Base-by-base conservation (phyloP, 108 stramenopile genomes). In the Cyclostephanos invisitatus region DNA sequence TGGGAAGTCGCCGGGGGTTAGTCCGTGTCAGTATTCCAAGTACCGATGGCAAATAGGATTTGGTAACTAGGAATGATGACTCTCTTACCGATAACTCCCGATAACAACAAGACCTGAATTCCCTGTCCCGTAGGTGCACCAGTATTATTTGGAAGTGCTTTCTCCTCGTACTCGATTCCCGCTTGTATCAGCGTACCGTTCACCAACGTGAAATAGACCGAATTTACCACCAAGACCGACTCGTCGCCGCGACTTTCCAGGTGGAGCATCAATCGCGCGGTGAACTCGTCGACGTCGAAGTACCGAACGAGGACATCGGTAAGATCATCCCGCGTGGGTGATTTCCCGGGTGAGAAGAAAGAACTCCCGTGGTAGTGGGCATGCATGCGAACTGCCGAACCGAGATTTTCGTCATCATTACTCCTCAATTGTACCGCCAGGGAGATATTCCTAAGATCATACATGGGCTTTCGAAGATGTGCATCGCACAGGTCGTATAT, bases 241-340 rank as follows among this genome's bases (percentile, higher is more conserved):
- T 24, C 12, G 50, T 25, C 38, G 0, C 55, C 40, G 7, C 36
- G 28, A 12, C 2, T 22, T 21, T 20, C 29, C 22, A 63, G n/a
- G 35, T 67, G 72, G 5, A 49, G 56, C 14, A 46, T 64, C 32
- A 80, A 61, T 14, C 72, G 50, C 20, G 40, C 32, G 10, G 28
- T 68, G 35, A 73, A 80, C 22, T 68, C 67, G 0, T 69, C 67
- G 14, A 80, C 64, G 15, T 67, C 59, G 54, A 80, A 80, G 55
- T 69, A 62, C 25, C 20, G 46, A 22, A 80, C 40, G 10, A 80
- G 62, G 15, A 73, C 37, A 51, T 62, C 32, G 17, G 68, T 53
- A 42, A 80, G 36, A 7, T 68, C 67, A 0, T 44, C 56, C 21
- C 62, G 61, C 20, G 62, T 50, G 5, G 78, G 78, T 38, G 67